phyloP scores from a whole-genome alignment of 192 early-diverging fungal species.

The Entophlyctis helioformis region DNA sequence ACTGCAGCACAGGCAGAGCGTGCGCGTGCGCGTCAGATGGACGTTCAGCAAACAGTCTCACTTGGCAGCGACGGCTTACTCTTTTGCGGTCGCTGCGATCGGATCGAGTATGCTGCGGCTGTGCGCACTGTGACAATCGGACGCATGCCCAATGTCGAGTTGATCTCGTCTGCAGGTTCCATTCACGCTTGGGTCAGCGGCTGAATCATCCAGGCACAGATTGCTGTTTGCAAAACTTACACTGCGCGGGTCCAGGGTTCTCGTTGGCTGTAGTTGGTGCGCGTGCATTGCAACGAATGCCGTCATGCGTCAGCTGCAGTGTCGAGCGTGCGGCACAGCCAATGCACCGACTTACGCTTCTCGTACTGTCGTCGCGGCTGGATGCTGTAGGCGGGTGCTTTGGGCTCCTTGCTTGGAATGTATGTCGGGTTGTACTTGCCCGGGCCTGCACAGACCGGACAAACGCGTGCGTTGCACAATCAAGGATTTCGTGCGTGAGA shows the following conservation, averaged over 20 bases:
- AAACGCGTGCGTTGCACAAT: no score
- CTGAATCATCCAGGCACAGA: no score
- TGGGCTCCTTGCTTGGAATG: conserved; percentile 34
- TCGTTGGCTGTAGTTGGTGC: conserved; percentile 22
- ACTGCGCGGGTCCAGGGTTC: conserved; percentile 41
- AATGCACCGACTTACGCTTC: no score
- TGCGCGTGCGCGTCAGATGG: no score
- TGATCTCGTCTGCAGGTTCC: conserved; percentile 20
- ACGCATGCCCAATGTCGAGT: conserved; percentile 35
- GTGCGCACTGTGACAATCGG: conserved; percentile 36
- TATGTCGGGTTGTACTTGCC: conserved; percentile 44
- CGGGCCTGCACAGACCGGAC: no score
- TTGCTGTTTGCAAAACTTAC: conserved; percentile 7
- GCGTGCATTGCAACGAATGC: background rate
- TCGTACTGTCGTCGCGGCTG: conserved; percentile 31
- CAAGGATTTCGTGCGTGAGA: no score
- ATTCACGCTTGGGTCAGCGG: no score
- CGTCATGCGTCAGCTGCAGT: background rate
- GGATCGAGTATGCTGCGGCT: conserved; percentile 40
- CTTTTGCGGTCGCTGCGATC: conserved; percentile 37
- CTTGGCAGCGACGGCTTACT: conserved; percentile 5
- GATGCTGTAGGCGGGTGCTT: conserved; percentile 47
- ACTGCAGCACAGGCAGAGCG: no score
- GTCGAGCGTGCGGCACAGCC: no score
- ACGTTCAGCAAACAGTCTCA: no score